Conservation (phyloP, 768 basidiomycete species). For the Chalciporus sphaerocephalus region DNA sequence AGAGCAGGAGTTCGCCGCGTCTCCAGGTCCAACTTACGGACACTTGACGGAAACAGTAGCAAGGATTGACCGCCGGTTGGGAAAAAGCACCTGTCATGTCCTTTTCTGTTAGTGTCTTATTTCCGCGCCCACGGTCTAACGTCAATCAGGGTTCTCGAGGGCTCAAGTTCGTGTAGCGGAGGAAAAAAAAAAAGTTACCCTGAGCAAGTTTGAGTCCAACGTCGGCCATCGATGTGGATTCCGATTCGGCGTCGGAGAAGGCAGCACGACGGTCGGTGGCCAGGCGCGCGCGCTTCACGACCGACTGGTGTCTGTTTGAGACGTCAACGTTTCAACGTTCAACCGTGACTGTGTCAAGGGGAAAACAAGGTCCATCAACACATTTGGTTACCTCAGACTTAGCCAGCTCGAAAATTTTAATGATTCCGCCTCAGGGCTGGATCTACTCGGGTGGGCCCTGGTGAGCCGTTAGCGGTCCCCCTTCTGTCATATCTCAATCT, state of each 20-base stretch:
- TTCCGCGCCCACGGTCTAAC: constrained; percentile 15
- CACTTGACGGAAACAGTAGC: background rate
- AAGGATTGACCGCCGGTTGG: constrained; percentile 3
- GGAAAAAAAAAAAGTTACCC: background rate
- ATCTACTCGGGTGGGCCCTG: no score
- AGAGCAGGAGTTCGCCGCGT: no score
- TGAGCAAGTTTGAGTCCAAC: background rate
- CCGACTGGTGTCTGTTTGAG: no score
- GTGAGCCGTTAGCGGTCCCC: background rate
- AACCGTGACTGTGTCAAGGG: no score
- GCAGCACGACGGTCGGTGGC: no score
- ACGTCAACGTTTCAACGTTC: no score
- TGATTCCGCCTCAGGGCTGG: constrained; percentile 18
- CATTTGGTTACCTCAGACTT: constrained; percentile 21
- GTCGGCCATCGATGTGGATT: no score
- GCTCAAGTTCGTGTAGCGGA: background rate
- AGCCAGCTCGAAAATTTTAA: constrained; percentile 6
- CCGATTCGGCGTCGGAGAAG: no score
- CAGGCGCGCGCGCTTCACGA: no score
- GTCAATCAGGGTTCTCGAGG: constrained; percentile 7
- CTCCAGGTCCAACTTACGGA: background rate
- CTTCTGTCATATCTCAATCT: constrained; percentile 15
- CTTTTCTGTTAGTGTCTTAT: constrained; percentile 12
- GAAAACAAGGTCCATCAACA: no score
- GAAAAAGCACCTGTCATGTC: constrained; percentile 7